Conservation (phyloP, 1,284 basidiomycete genomes). For the Trichosporon sp. region DNA sequence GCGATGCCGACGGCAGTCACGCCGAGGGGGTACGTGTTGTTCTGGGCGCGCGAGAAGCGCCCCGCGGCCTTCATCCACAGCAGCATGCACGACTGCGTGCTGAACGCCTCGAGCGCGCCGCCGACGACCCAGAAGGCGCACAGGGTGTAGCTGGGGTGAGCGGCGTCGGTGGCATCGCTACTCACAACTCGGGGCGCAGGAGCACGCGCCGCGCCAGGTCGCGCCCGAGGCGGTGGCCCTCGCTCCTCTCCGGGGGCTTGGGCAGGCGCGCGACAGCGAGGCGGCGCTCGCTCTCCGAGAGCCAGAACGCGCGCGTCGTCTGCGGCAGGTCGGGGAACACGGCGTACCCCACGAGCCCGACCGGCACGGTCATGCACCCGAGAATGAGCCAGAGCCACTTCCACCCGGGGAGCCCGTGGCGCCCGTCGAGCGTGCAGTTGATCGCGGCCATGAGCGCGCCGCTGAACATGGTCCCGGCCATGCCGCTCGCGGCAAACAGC, state of each 20-base stretch:
- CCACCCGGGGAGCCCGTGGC: conserved; percentile 31
- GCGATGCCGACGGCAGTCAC: conserved; percentile 11
- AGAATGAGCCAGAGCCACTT: conserved; percentile 17
- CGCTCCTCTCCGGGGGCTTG: conserved; percentile 6
- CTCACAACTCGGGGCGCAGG: conserved; percentile 11
- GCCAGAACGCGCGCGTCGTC: conserved; percentile 11
- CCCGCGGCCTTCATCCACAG: conserved; percentile 12
- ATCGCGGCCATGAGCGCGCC: conserved; percentile 20
- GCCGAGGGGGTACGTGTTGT: conserved; percentile 14
- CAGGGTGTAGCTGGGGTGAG: conserved; percentile 10
- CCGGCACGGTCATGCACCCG: conserved; percentile 17
- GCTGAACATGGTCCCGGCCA: conserved; percentile 14
- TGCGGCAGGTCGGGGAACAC: conserved; percentile 16
- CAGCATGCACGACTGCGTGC: conserved; percentile 10
- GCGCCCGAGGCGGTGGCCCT: conserved; percentile 8
- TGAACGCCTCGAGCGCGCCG: conserved; percentile 15
- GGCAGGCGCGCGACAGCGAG: conserved; percentile 16
- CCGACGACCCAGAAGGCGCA: conserved; percentile 12
- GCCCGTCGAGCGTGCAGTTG: conserved; percentile 27
- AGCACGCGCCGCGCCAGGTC: conserved; percentile 7
- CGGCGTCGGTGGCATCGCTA: not conserved
- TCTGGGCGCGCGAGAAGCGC: not conserved
- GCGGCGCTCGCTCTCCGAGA: conserved; percentile 10
- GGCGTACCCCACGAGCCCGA: conserved; percentile 17
- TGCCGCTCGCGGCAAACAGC: conserved; percentile 12